A percentile compares a stretch with the other conserved stretches of the same genome.
Conservation (phyloP, 2,329 filamentous ascomycete species). For the Didymella pinodella region DNA sequence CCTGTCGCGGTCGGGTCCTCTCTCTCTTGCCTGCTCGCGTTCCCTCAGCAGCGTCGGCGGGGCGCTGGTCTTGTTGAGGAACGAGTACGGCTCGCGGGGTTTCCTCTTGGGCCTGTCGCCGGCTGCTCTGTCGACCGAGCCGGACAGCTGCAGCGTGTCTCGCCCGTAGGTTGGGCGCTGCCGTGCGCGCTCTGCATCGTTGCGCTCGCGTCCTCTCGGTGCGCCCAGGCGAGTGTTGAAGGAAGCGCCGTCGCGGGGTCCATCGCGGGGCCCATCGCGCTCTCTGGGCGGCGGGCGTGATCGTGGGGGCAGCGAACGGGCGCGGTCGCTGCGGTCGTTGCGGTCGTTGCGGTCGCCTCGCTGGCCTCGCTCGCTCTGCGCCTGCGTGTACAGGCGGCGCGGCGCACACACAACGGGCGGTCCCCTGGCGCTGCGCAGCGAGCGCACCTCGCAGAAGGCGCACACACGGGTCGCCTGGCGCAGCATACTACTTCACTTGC, state of each 20-base stretch:
- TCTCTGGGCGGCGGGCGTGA: conserved; percentile 20
- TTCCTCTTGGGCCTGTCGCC: conserved; percentile 33
- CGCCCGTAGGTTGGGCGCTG: conserved; percentile 36
- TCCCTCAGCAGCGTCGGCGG: conserved; percentile 35
- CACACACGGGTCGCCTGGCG: conserved; percentile 46
- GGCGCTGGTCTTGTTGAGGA: conserved; percentile 46
- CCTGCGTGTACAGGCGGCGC: conserved; percentile 48
- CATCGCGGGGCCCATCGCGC: conserved; percentile 26
- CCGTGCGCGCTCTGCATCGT: conserved; percentile 13
- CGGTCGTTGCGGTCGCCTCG: not conserved
- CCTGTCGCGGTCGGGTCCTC: conserved; percentile 16
- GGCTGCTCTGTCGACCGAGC: conserved; percentile 38
- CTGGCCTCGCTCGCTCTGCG: conserved; percentile 31
- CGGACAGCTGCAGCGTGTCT: conserved; percentile 58
- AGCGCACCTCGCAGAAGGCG: conserved; percentile 54
- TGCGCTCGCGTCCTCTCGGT: conserved; percentile 2
- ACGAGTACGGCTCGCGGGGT: conserved; percentile 43
- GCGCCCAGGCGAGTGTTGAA: conserved; percentile 16
- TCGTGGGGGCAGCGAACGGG: conserved; percentile 11
- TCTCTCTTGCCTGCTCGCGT: conserved; percentile 14
- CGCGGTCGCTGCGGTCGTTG: conserved; percentile 12
- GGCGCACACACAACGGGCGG: conserved; percentile 20
- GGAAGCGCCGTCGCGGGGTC: not conserved
- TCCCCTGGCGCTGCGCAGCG: conserved; percentile 28
- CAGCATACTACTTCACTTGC: conserved; percentile 35